Conservation (phyloP, 148 eudicot genomes). For the Camellia granthamiana region DNA sequence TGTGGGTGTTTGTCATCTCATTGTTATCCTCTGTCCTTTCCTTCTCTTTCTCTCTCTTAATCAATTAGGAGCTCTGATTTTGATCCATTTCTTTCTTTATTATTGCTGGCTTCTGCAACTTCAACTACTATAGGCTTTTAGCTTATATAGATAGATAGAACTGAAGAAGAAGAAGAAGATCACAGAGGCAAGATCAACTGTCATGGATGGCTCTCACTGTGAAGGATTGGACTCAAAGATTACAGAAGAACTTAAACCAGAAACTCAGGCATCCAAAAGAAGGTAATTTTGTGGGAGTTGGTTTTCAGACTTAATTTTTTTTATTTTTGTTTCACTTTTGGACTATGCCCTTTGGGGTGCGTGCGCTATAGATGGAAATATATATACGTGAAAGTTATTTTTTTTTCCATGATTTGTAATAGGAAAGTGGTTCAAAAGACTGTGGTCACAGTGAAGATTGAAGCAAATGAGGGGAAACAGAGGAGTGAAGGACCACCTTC, state of each 20-base stretch:
- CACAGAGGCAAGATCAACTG: not conserved
- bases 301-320: not conserved
- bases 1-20: conserved; percentile 27
- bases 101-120: conserved; percentile 24
- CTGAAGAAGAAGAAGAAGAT: not conserved
- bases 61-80: conserved; percentile 31
- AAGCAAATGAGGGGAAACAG: conserved; percentile 40
- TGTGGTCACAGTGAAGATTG: conserved; percentile 58
- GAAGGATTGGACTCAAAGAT: conserved; percentile 14
- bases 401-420: not conserved
- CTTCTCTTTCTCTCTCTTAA: conserved; percentile 22
- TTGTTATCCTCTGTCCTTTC: conserved; percentile 13
- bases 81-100: conserved; percentile 27
- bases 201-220: conserved; percentile 24
- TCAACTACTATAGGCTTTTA: conserved; percentile 11
- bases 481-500: conserved; percentile 51
- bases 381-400: not conserved
- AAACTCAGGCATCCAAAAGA: conserved; percentile 37
- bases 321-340: not conserved
- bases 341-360: not conserved
- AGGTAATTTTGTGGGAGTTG: conserved; percentile 18
- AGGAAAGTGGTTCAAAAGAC: conserved; percentile 52
- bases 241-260: conserved; percentile 13
- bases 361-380: conserved; percentile 32
- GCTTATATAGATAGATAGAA: not conserved